phyloP scores from a whole-genome alignment of 2,329 filamentous ascomycete species.

The Sporothrix protearum region DNA sequence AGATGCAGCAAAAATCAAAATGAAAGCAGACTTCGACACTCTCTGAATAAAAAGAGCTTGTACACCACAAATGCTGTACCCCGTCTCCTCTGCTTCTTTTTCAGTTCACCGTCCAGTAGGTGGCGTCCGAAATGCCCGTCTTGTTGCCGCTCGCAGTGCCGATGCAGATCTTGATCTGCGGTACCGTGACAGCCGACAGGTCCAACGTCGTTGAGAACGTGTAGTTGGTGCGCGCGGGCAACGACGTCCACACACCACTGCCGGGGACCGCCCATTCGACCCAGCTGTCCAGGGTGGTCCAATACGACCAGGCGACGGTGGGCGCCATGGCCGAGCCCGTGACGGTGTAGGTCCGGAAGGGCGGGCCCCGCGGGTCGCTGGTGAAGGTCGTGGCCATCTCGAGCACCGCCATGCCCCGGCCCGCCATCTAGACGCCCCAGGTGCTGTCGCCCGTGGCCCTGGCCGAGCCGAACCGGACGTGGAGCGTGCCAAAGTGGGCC shows the following conservation, averaged over 20 bases:
- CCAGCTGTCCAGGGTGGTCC: conserved; percentile 23
- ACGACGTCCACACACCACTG: conserved; percentile 21
- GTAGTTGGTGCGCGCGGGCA: conserved; percentile 19
- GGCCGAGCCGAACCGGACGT: background rate
- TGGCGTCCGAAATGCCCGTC: conserved; percentile 4
- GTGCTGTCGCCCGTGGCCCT: conserved; percentile 8
- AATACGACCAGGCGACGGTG: conserved; percentile 23
- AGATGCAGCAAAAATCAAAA: too few species aligned
- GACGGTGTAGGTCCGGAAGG: conserved; percentile 16
- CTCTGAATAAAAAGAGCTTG: too few species aligned
- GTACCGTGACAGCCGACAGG: background rate
- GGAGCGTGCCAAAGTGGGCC: conserved; percentile 1
- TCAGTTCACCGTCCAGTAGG: conserved; percentile 14
- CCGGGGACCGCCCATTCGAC: conserved; percentile 20
- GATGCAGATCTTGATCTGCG: conserved; percentile 22
- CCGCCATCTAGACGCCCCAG: conserved; percentile 14
- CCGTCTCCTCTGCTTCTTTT: background rate
- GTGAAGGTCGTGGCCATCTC: conserved; percentile 13
- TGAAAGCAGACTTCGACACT: too few species aligned
- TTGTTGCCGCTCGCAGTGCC: conserved; percentile 14
- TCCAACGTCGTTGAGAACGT: conserved; percentile 21
- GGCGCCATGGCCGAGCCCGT: background rate
- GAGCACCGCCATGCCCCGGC: conserved; percentile 11
- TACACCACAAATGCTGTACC: too few species aligned
- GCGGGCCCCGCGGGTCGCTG: conserved; percentile 16